phyloP scores from a whole-genome alignment of 352 stramenopile species.

The Phytophthora meadii region DNA sequence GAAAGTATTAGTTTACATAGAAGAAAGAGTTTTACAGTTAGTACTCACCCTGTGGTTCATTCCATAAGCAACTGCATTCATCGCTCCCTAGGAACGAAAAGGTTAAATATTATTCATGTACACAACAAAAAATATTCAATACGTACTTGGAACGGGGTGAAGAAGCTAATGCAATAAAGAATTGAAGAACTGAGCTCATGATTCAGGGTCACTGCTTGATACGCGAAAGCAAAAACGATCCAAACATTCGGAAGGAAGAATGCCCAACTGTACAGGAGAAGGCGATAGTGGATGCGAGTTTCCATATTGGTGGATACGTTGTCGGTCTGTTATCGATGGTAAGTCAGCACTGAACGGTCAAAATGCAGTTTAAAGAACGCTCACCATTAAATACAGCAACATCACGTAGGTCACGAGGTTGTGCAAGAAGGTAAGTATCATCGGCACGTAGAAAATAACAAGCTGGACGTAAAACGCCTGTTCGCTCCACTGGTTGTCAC shows the following conservation, averaged over 20 bases:
- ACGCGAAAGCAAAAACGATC: constrained; percentile 49
- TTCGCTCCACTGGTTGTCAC: constrained; percentile 54
- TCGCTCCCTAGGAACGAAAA: constrained; percentile 41
- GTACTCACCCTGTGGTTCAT: constrained; percentile 63
- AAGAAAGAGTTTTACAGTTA: background rate
- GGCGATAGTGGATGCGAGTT: constrained; percentile 67
- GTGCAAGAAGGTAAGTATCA: constrained; percentile 60
- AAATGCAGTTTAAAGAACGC: background rate
- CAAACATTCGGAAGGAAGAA: constrained; percentile 64
- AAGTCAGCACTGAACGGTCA: constrained; percentile 1
- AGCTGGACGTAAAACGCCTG: constrained; percentile 69
- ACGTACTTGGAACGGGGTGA: constrained; percentile 73
- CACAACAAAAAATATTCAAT: background rate
- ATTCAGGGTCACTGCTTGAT: constrained; percentile 51
- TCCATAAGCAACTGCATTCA: constrained; percentile 69
- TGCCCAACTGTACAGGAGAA: constrained; percentile 70
- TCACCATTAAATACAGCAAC: constrained; percentile 66
- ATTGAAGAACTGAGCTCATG: constrained; percentile 58
- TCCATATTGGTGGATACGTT: constrained; percentile 72
- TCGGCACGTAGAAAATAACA: constrained; percentile 62
- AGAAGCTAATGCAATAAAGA: constrained; percentile 73
- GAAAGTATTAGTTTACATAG: background rate
- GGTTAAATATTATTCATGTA: too few species aligned
- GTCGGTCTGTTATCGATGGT: constrained; percentile 39
- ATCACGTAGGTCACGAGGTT: constrained; percentile 70